Percentiles rank a stretch among this genome's conserved stretches.
These are phyloP conservation scores for Diospyros lotus DNA, from an alignment of 148 eudicot species.

Conservation along the genomic window DNA sequence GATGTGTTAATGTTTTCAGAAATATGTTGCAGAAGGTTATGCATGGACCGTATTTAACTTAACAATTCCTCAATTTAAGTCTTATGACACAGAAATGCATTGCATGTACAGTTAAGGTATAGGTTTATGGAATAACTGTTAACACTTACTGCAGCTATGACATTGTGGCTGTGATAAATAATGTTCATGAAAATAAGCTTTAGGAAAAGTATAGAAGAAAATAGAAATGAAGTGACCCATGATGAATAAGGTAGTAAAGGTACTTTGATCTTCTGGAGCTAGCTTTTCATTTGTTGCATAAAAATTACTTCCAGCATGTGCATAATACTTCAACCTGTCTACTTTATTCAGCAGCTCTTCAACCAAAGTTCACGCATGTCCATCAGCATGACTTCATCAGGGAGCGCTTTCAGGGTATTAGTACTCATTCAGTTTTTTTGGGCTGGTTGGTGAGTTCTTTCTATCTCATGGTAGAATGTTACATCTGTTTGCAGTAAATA, in stretches of 20 bases:
- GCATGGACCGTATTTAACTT: background rate
- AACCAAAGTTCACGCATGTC: slow-evolving; percentile 63
- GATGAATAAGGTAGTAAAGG: background rate
- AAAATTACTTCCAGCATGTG: background rate
- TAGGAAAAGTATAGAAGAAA: slow-evolving; percentile 10
- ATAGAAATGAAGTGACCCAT: background rate
- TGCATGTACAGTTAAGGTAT: background rate
- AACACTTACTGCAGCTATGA: background rate
- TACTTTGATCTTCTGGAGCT: background rate
- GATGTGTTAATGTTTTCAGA: background rate
- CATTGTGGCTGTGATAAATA: background rate
- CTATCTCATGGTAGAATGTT: background rate
- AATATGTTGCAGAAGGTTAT: background rate
- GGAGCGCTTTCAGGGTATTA: slow-evolving; percentile 58
- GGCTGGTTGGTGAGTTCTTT: slow-evolving; percentile 67
- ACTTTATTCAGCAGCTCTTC: slow-evolving; percentile 30
- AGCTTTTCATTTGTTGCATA: background rate
- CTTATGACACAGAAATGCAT: background rate
- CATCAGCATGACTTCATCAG: slow-evolving; percentile 71
- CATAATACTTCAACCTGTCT: background rate
- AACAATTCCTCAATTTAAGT: background rate
- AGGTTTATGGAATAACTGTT: background rate
- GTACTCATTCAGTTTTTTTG: slow-evolving; percentile 42
- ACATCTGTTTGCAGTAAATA: background rate
- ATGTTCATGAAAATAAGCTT: background rate